phyloP scores from a whole-genome alignment of 345 rosid species.

The Brassica napus region DNA sequence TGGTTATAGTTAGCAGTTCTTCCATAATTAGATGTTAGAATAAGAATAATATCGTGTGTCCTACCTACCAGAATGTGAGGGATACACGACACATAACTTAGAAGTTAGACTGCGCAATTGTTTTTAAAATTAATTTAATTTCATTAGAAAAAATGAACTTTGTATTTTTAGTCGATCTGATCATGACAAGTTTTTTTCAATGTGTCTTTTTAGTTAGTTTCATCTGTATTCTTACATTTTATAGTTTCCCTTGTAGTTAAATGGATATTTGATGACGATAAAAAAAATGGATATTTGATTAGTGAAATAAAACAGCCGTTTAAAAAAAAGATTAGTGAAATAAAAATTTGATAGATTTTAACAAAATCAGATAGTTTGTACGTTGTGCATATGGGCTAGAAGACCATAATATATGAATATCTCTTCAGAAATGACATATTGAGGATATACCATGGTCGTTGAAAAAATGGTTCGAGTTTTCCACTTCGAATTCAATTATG shows the following conservation, averaged over 20 bases:
- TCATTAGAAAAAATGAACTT: neutral
- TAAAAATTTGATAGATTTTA: neutral
- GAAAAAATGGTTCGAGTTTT: neutral
- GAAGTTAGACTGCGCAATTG: slow-evolving; percentile 1
- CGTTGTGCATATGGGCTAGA: neutral
- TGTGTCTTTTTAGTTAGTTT: neutral
- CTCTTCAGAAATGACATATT: neutral
- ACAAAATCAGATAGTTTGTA: neutral
- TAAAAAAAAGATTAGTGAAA: neutral
- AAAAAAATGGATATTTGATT: neutral
- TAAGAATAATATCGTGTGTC: slow-evolving; percentile 4
- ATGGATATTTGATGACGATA: too few species aligned
- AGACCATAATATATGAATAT: neutral
- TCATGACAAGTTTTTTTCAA: neutral
- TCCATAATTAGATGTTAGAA: slow-evolving; percentile 12
- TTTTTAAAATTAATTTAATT: neutral
- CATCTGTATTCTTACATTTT: neutral
- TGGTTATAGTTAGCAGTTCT: slow-evolving; percentile 23
- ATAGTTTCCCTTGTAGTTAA: neutral
- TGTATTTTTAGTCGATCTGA: neutral
- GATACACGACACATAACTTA: slow-evolving; percentile 6
- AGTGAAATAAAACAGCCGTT: neutral
- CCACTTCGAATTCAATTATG: neutral
- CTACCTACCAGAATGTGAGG: slow-evolving; percentile 16
- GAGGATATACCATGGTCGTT: neutral